Percentiles rank a stretch among this genome's conserved stretches.
Conservation (phyloP, 2,329 filamentous ascomycete genomes). For the Neobulgaria alba region DNA sequence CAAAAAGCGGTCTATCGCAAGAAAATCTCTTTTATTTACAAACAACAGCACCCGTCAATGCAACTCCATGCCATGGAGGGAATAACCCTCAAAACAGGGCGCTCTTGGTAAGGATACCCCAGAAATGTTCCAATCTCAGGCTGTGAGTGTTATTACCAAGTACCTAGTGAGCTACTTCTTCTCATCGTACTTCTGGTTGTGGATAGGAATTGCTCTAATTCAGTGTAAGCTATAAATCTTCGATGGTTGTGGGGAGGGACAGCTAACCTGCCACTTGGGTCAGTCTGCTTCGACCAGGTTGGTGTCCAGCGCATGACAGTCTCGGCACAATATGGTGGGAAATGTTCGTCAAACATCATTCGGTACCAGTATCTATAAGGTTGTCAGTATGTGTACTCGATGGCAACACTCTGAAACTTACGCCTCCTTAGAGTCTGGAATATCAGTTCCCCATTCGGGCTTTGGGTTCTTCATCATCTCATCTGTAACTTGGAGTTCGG, state of each 20-base stretch:
- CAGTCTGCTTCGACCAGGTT: constrained; percentile 93
- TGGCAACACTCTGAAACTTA: constrained; percentile 37
- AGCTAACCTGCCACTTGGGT: constrained; percentile 65
- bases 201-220: constrained; percentile 63
- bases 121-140: constrained; percentile 9
- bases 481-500: constrained; percentile 81
- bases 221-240: constrained; percentile 6
- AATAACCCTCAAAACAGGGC: too few relatives aligned
- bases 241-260: not conserved
- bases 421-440: constrained; percentile 95
- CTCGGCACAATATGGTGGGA: constrained; percentile 80
- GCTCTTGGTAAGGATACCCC: too few relatives aligned
- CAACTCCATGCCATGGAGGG: too few relatives aligned
- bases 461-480: constrained; percentile 99
- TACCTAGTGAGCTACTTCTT: constrained; percentile 4
- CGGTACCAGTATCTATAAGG: constrained; percentile 81
- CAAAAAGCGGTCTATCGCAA: not conserved
- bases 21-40: too few relatives aligned
- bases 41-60: too few relatives aligned
- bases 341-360: constrained; percentile 97
- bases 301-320: constrained; percentile 97
- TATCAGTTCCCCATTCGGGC: constrained; percentile 86
- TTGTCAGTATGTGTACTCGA: constrained; percentile 7
- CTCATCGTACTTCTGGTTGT: constrained; percentile 63
- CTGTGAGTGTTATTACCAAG: constrained; percentile 1